Conservation (phyloP, 2,329 filamentous ascomycete species). For the Xylaria sp. region DNA sequence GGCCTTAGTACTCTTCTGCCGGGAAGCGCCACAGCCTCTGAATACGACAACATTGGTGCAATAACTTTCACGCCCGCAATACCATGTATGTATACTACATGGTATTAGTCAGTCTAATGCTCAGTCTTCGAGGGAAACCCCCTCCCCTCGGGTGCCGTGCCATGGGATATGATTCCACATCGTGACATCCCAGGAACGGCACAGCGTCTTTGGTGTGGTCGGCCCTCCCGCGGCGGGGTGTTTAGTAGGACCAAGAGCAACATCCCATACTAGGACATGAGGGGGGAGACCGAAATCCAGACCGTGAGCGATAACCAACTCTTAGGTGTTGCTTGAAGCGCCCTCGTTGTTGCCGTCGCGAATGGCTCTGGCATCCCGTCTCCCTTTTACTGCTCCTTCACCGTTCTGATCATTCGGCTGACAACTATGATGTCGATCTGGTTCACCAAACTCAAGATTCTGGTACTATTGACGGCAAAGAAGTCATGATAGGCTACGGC, state of each 20-base stretch:
- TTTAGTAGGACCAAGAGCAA: constrained; percentile 2
- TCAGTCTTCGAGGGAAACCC: constrained; percentile 2
- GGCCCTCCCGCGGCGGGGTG: constrained; percentile 1
- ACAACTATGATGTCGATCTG: not conserved
- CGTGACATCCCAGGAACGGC: constrained; percentile 12
- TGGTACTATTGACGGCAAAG: not conserved
- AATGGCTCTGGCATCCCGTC: not conserved
- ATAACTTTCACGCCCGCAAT: not conserved
- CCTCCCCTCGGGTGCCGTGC: not conserved
- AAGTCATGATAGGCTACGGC: not conserved
- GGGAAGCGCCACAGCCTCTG: constrained; percentile 8
- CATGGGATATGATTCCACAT: constrained; percentile 11
- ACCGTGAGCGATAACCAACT: constrained; percentile 1
- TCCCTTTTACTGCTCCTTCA: not conserved
- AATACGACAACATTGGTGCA: constrained; percentile 15
- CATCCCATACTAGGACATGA: constrained; percentile 1
- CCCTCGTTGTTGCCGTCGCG: not conserved
- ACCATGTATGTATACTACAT: constrained; percentile 1
- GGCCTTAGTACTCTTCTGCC: constrained; percentile 2
- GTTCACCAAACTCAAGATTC: not conserved
- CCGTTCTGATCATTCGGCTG: not conserved
- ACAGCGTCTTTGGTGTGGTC: constrained; percentile 3
- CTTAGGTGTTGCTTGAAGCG: not conserved
- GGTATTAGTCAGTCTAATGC: constrained; percentile 1
- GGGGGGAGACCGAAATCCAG: not conserved